Evolutionary conservation across 768 basidiomycete genomes (phyloP).

Genomic region (Lactarius deliciosus): DNA sequence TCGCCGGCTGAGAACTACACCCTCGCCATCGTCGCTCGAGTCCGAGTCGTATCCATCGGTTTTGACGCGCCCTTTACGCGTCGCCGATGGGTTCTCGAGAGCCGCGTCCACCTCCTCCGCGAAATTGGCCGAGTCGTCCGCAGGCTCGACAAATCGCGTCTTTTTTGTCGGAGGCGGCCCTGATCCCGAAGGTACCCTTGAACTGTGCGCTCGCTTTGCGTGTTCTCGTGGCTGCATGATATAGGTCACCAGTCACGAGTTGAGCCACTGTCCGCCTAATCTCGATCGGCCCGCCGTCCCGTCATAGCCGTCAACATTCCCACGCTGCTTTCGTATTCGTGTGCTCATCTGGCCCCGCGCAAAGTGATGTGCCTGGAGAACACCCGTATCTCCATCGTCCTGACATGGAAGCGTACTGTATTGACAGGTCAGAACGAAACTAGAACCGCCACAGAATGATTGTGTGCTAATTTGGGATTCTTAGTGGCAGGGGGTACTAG

Average conservation of each 20-base stretch:
- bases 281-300: background rate
- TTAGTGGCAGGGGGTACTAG: background rate
- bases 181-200: conserved; percentile 5
- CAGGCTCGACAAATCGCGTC: conserved; percentile 75
- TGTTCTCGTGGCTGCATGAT: conserved; percentile 32
- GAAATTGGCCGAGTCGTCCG: conserved; percentile 73
- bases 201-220: conserved; percentile 25
- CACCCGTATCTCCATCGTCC: background rate
- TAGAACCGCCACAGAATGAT: background rate
- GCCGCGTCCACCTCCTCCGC: conserved; percentile 75
- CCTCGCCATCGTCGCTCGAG: conserved; percentile 91
- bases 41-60: conserved; percentile 92
- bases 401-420: background rate
- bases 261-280: background rate
- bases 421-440: background rate
- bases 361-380: too few species aligned
- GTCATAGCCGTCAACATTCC: background rate
- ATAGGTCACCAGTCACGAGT: background rate
- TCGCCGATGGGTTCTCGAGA: conserved; percentile 62
- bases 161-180: conserved; percentile 52
- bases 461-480: background rate
- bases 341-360: too few species aligned
- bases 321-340: background rate
- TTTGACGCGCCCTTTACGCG: conserved; percentile 72
- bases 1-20: conserved; percentile 83